phyloP scores from a whole-genome alignment of 129 eudicot species.

The Rutidosis leptorrhynchoides region DNA sequence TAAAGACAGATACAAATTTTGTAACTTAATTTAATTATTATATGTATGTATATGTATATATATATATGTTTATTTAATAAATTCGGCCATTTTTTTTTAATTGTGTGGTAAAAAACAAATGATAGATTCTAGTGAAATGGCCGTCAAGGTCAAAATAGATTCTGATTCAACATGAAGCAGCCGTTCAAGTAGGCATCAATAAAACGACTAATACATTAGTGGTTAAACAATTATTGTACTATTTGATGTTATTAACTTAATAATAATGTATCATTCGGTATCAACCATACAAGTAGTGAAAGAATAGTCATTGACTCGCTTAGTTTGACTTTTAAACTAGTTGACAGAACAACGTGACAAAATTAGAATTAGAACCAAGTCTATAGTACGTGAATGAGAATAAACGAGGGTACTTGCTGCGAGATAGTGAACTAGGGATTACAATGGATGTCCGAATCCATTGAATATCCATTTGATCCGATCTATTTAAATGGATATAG shows the following conservation, averaged over 20 bases:
- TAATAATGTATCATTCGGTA: constrained; percentile 15
- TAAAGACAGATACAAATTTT: too few species aligned
- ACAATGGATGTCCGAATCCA: too few species aligned
- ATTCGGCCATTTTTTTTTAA: not conserved
- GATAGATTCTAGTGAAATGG: constrained; percentile 27
- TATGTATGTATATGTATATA: not conserved
- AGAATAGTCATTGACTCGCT: constrained; percentile 25
- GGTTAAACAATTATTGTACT: not conserved
- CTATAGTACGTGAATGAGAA: not conserved
- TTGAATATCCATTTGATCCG: too few species aligned
- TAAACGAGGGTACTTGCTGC: too few species aligned
- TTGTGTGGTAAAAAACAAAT: constrained; percentile 8
- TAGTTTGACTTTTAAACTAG: constrained; percentile 12
- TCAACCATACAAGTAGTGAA: constrained; percentile 15
- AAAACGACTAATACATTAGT: not conserved
- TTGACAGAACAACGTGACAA: constrained; percentile 16
- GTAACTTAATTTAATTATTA: too few species aligned
- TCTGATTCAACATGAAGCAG: constrained; percentile 7
- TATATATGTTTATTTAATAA: not conserved
- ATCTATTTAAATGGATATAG: too few species aligned
- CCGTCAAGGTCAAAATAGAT: constrained; percentile 19
- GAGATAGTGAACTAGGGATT: too few species aligned
- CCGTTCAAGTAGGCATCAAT: constrained; percentile 1
- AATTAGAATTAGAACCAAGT: not conserved
- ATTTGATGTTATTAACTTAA: constrained; percentile 11